Evolutionary conservation across 306 rosid genomes (phyloP).

Genomic region (Mucuna pruriens): DNA sequence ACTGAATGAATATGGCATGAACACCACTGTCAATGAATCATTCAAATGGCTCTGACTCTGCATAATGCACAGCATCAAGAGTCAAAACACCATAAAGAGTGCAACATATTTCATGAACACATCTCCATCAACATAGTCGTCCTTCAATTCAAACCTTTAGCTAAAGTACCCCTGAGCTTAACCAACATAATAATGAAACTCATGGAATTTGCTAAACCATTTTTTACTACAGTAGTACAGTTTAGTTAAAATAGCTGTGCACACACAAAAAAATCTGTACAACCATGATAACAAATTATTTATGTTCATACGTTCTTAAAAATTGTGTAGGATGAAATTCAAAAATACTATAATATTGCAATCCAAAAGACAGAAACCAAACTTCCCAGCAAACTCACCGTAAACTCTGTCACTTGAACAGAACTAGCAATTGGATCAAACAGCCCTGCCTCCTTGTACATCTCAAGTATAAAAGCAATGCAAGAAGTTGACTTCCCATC

Average conservation of each 20-base stretch:
- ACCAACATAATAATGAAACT: background rate
- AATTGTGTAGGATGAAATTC: background rate
- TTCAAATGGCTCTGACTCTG: background rate
- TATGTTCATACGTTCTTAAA: background rate
- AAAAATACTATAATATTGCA: constrained; percentile 4
- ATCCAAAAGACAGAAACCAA: constrained; percentile 23
- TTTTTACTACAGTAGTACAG: background rate
- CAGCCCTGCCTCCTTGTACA: constrained; percentile 94
- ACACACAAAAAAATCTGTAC: background rate
- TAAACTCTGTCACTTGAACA: constrained; percentile 94
- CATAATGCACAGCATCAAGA: background rate
- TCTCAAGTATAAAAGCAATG: constrained; percentile 83
- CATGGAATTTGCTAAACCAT: constrained; percentile 5
- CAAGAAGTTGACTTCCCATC: constrained; percentile 97
- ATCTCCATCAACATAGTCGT: background rate
- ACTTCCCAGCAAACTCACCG: constrained; percentile 61
- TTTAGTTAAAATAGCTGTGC: background rate
- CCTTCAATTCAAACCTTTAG: background rate
- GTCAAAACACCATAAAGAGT: background rate
- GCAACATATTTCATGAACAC: background rate
- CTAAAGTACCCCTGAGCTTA: background rate
- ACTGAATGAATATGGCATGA: background rate
- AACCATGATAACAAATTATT: background rate
- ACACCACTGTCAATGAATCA: background rate
- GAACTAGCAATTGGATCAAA: constrained; percentile 84